Evolutionary conservation across 1,284 basidiomycete genomes (phyloP).

Genomic region (Trichosporon coremiiforme): DNA sequence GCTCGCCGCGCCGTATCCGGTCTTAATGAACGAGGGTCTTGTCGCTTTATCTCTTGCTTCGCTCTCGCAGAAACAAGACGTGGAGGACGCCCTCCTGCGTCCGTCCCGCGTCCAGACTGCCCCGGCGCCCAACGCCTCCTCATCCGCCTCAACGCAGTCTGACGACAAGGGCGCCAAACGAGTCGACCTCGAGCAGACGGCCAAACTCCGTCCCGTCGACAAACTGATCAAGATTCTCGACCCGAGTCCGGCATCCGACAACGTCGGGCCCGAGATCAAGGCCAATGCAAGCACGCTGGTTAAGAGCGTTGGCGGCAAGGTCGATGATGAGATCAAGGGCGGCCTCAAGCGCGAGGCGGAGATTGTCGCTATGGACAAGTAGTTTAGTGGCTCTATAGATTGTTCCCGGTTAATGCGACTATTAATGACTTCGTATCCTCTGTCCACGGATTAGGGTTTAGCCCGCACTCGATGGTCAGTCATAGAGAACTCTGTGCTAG

Average conservation of each 20-base stretch:
- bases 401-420: too few relatives aligned
- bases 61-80: not conserved
- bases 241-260: slow-evolving; percentile 1
- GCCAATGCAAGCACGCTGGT: slow-evolving; percentile 26
- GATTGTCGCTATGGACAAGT: slow-evolving; percentile 9
- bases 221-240: slow-evolving; percentile 25
- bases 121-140: not conserved
- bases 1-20: slow-evolving; percentile 73
- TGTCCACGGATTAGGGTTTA: too few relatives aligned
- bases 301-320: not conserved
- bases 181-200: not conserved
- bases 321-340: not conserved
- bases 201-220: not conserved
- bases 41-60: slow-evolving; percentile 70
- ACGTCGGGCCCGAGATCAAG: slow-evolving; percentile 23
- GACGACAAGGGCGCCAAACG: slow-evolving; percentile 6
- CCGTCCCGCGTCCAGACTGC: not conserved
- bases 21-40: slow-evolving; percentile 86
- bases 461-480: too few relatives aligned
- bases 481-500: too few relatives aligned
- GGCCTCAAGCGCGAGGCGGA: not conserved
- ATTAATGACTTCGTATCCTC: too few relatives aligned
- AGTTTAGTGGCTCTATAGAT: too few relatives aligned
- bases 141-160: not conserved
- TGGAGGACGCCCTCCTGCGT: not conserved